These are phyloP conservation scores for Gossypium sturtianum DNA, from an alignment of 345 rosid genomes.

Conservation along the genomic window DNA sequence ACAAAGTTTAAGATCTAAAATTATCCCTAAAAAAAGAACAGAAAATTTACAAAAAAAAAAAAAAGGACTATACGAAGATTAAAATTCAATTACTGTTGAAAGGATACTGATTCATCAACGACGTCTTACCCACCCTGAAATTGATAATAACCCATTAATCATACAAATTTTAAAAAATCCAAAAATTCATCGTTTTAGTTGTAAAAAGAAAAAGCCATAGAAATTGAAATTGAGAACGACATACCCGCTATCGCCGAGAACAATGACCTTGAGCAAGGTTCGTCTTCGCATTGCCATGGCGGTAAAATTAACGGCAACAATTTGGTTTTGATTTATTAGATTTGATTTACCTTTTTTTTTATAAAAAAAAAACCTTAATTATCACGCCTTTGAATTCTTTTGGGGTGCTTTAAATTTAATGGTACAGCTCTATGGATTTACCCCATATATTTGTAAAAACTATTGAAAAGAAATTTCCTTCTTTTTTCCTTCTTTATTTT, in stretches of 20 bases:
- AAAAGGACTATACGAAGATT: not conserved
- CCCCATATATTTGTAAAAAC: too few species aligned
- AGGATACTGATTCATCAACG: conserved; percentile 99
- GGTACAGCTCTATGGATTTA: too few species aligned
- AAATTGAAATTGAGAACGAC: not conserved
- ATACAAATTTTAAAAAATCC: not conserved
- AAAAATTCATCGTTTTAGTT: not conserved
- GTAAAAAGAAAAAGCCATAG: conserved; percentile 11
- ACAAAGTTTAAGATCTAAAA: conserved; percentile 8
- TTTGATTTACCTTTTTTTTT: not conserved
- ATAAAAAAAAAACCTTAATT: not conserved
- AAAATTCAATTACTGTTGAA: not conserved
- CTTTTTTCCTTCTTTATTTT: too few species aligned
- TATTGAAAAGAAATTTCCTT: too few species aligned
- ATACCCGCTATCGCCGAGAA: conserved; percentile 98
- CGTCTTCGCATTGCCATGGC: conserved; percentile 84
- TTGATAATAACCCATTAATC: conserved; percentile 13
- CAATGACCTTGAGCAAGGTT: conserved; percentile 97
- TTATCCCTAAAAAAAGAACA: not conserved
- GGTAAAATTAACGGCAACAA: conserved; percentile 5
- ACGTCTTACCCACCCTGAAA: conserved; percentile 96
- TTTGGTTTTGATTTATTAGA: not conserved
- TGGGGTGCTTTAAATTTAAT: not conserved
- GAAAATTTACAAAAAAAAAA: not conserved
- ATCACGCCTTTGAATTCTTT: not conserved